Conservation (phyloP, 768 basidiomycete species). For the Leucosporidium creatinivorum region DNA sequence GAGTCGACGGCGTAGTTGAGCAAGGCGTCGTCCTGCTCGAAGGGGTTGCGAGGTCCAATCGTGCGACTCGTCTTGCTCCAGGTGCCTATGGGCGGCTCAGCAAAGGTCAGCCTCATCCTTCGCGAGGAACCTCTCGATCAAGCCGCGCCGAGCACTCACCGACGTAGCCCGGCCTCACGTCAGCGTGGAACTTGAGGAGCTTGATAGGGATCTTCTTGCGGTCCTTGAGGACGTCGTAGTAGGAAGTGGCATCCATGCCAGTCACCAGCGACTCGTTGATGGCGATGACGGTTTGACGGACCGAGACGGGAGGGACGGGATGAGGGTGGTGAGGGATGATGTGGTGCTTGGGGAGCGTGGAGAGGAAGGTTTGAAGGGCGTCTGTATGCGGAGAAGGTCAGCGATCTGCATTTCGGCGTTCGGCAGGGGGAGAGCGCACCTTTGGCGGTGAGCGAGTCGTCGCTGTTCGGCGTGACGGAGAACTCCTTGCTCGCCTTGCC, state of each 20-base stretch:
- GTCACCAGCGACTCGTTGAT: conserved; percentile 70
- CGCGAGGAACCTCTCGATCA: background rate
- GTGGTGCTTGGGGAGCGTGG: conserved; percentile 11
- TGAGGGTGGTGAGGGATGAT: conserved; percentile 23
- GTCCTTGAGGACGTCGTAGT: conserved; percentile 53
- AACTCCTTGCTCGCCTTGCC: background rate
- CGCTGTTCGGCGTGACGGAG: conserved; percentile 10
- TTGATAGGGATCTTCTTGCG: conserved; percentile 63
- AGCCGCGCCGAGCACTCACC: conserved; percentile 45
- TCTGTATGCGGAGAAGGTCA: background rate
- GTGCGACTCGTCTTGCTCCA: conserved; percentile 75
- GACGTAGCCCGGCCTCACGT: conserved; percentile 82
- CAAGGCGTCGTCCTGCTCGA: conserved; percentile 64
- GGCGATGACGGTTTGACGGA: conserved; percentile 53
- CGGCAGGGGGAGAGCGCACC: conserved; percentile 5
- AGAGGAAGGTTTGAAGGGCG: conserved; percentile 23
- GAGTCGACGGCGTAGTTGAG: conserved; percentile 91
- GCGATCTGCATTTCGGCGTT: background rate
- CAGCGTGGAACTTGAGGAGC: conserved; percentile 71
- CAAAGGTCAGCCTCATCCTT: too few relatives aligned
- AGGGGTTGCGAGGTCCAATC: conserved; percentile 76
- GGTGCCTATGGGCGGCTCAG: conserved; percentile 48
- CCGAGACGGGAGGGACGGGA: conserved; percentile 33
- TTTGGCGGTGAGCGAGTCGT: background rate
- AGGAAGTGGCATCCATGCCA: conserved; percentile 60